A percentile compares a stretch with the other conserved stretches of the same genome.
phyloP scores from a whole-genome alignment of 768 basidiomycete genomes.

The Termitomyces sp. region DNA sequence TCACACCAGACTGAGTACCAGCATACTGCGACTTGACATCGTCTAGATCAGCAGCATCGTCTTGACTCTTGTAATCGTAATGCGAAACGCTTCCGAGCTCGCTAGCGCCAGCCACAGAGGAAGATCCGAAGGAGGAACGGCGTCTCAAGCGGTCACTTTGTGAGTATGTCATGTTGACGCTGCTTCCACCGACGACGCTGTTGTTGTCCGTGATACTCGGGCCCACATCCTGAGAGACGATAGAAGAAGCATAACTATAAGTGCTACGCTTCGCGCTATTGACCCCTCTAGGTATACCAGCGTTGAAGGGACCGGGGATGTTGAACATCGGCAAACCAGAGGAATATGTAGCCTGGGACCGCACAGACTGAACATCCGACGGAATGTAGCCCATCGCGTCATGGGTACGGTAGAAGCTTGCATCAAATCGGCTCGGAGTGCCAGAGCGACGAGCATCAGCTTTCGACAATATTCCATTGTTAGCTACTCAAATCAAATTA shows the following conservation, averaged over 20 bases:
- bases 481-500: conserved; percentile 3
- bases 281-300: conserved; percentile 53
- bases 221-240: conserved; percentile 88
- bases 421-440: conserved; percentile 92
- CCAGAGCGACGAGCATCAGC: conserved; percentile 68
- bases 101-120: conserved; percentile 69
- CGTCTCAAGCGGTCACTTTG: conserved; percentile 88
- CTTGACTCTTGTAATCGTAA: conserved; percentile 88
- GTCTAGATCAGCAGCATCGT: conserved; percentile 74
- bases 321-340: conserved; percentile 88
- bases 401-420: conserved; percentile 93
- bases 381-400: conserved; percentile 93
- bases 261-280: conserved; percentile 72
- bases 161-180: conserved; percentile 71
- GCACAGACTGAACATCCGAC: conserved; percentile 91
- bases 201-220: conserved; percentile 56
- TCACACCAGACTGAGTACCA: conserved; percentile 81
- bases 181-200: conserved; percentile 59
- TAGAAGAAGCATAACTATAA: conserved; percentile 86
- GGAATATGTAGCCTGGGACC: conserved; percentile 95
- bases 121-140: conserved; percentile 66
- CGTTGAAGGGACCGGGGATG: conserved; percentile 65
- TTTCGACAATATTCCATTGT: conserved; percentile 14
- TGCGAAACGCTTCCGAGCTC: conserved; percentile 78
- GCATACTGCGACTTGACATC: conserved; percentile 90